phyloP scores from a whole-genome alignment of 225 moss, liverwort and hornwort genomes.

The Physcomitrellopsis africana region DNA sequence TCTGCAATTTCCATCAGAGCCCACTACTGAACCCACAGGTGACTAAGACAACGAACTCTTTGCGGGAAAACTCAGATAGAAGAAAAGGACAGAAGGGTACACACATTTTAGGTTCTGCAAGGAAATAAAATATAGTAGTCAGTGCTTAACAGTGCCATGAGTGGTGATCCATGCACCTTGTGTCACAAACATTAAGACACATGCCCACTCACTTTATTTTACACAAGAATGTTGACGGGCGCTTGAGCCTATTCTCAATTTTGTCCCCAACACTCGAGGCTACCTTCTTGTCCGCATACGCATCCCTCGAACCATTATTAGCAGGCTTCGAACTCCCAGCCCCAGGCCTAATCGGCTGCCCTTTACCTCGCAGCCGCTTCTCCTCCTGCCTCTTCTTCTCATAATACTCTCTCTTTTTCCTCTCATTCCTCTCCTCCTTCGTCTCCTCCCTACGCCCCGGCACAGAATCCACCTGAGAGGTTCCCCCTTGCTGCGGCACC shows the following conservation, averaged over 20 bases:
- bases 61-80: not conserved
- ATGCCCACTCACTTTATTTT: conserved; percentile 81
- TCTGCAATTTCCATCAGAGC: not conserved
- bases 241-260: conserved; percentile 91
- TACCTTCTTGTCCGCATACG: conserved; percentile 69
- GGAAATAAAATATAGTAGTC: conserved; percentile 1
- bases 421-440: conserved; percentile 84
- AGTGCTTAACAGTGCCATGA: not conserved
- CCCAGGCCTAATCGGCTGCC: conserved; percentile 50
- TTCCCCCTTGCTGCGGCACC: conserved; percentile 21
- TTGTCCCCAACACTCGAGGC: conserved; percentile 60
- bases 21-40: not conserved
- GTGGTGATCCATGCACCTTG: not conserved
- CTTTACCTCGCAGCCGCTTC: conserved; percentile 62
- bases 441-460: conserved; percentile 79
- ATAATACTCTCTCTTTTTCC: conserved; percentile 87
- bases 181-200: not conserved
- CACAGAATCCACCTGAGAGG: conserved; percentile 33
- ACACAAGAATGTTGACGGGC: conserved; percentile 98
- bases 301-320: conserved; percentile 60
- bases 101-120: not conserved
- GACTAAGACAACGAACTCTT: not conserved
- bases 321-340: conserved; percentile 51
- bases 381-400: conserved; percentile 83
- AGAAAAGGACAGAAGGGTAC: conserved; percentile 9